Evolutionary conservation across 2,329 filamentous ascomycete species (phyloP), one percentile per base, ranked within the genome.

Genomic region (Cordyceps tenuipes): DNA sequence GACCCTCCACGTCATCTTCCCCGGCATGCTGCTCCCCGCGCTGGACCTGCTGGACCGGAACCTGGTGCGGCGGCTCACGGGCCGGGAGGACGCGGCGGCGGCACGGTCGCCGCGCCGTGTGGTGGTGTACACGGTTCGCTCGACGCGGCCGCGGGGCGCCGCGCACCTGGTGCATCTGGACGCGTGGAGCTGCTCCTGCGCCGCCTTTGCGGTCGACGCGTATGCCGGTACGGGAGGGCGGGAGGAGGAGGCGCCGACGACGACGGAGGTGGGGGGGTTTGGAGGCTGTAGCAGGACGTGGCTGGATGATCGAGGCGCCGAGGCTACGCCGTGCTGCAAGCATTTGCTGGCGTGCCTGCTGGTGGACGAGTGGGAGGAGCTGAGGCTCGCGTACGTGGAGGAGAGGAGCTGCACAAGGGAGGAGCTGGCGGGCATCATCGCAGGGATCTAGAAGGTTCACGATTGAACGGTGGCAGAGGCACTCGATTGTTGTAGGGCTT

Each of bases 181-280:
- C 1, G 84, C 87, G 1, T 97, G 94, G 94, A 91, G 88, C 71
- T 99, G 94, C 73, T 90, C 85, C 1, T 99, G 94, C 75, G 88
- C 91, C 3, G 86, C 85, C 1, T 97, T 97, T 72, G 81, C 87
- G 0, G 86, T 95, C 63, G 79, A 86, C 21, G 82, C 87, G 2
- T 92, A 91, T 66, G 78, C 67, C 23, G 62, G 13, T n/a, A 15
- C 19, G 4, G 36, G 31, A 43, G 23, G 23, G 36, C 3, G 54
- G 62, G 23, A 51, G 59, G 57, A 31, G 63, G 51, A 8, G 49
- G 23, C 12, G 13, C 39, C 5, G 56, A 51, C n/a, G 47, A 26
- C n/a, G 17, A 3, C 31, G n/a, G 21, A 5, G 15, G 31, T 8
- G 17, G 74, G 74, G 70, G 62, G 67, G 31, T 83, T 84, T 65